Percentiles rank a stretch among this genome's conserved stretches.
Evolutionary conservation across 352 stramenopile species (phyloP).

Genomic region (Phytophthora foliorum): DNA sequence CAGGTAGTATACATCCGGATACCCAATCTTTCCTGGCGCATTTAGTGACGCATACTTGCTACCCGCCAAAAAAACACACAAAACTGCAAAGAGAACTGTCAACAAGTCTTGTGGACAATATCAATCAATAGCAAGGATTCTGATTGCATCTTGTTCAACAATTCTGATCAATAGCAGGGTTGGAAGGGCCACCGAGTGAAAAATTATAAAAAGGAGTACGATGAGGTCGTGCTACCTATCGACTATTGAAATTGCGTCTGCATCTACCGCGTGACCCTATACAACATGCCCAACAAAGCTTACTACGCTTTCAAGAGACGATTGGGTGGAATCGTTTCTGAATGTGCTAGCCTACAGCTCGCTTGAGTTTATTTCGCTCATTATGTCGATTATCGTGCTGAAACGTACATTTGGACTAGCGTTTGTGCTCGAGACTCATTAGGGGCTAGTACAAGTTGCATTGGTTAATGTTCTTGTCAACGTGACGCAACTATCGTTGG

Average conservation of each 20-base stretch:
- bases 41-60: no score
- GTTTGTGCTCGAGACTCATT: slow-evolving; percentile 41
- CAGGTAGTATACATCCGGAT: no score
- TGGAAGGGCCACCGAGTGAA: no score
- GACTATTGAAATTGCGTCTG: slow-evolving; percentile 19
- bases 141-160: no score
- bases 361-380: slow-evolving; percentile 20
- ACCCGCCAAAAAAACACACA: no score
- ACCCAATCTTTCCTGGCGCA: no score
- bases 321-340: background rate
- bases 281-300: slow-evolving; percentile 23
- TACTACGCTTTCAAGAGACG: slow-evolving; percentile 16
- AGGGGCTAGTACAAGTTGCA: slow-evolving; percentile 28
- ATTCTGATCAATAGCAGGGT: no score
- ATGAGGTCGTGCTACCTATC: slow-evolving; percentile 37
- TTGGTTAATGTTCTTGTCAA: slow-evolving; percentile 30
- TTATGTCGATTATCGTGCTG: slow-evolving; percentile 8
- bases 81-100: no score
- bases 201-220: no score
- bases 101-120: no score
- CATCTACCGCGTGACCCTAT: background rate
- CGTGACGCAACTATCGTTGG: slow-evolving; percentile 31
- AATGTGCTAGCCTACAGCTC: slow-evolving; percentile 25
- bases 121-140: no score
- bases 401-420: slow-evolving; percentile 22